Evolutionary conservation across 192 early-diverging fungal genomes (phyloP).

Genomic region (Linnemannia exigua): DNA sequence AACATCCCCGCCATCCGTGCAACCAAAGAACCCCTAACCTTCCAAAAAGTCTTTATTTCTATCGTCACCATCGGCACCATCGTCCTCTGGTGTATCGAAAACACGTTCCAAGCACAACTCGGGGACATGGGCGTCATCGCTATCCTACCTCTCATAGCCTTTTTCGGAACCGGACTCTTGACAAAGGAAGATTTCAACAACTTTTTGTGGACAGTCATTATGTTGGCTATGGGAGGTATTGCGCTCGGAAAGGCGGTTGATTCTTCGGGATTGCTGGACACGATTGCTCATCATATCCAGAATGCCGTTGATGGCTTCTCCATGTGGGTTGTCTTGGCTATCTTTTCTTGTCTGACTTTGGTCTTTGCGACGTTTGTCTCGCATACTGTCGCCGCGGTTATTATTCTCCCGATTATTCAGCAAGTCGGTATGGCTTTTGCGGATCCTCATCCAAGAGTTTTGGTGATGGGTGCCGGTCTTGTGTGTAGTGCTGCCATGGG

Average conservation of each 20-base stretch:
- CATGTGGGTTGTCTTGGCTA: slow-evolving; percentile 65
- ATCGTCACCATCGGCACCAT: slow-evolving; percentile 74
- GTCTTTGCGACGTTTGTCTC: slow-evolving; percentile 83
- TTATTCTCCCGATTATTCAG: slow-evolving; percentile 77
- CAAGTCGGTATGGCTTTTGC: slow-evolving; percentile 74
- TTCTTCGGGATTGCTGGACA: slow-evolving; percentile 74
- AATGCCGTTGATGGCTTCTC: slow-evolving; percentile 64
- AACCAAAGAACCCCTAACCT: slow-evolving; percentile 58
- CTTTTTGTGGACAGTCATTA: slow-evolving; percentile 71
- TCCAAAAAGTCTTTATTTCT: slow-evolving; percentile 70
- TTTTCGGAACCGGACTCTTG: slow-evolving; percentile 79
- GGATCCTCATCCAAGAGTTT: slow-evolving; percentile 74
- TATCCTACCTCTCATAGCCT: slow-evolving; percentile 77
- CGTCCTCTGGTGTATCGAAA: slow-evolving; percentile 79
- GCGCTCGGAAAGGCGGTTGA: slow-evolving; percentile 82
- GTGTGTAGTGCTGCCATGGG: slow-evolving; percentile 78
- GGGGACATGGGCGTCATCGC: slow-evolving; percentile 85
- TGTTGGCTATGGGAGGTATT: slow-evolving; percentile 83
- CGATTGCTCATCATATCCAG: slow-evolving; percentile 71
- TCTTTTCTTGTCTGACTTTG: slow-evolving; percentile 74
- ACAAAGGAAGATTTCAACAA: slow-evolving; percentile 83
- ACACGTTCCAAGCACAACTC: slow-evolving; percentile 65
- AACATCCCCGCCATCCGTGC: slow-evolving; percentile 58
- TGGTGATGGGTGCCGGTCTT: slow-evolving; percentile 80
- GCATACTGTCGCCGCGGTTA: slow-evolving; percentile 85